These are phyloP conservation scores for Apiotrichum sp. DNA, from an alignment of 1,284 basidiomycete genomes.

Conservation along the genomic window DNA sequence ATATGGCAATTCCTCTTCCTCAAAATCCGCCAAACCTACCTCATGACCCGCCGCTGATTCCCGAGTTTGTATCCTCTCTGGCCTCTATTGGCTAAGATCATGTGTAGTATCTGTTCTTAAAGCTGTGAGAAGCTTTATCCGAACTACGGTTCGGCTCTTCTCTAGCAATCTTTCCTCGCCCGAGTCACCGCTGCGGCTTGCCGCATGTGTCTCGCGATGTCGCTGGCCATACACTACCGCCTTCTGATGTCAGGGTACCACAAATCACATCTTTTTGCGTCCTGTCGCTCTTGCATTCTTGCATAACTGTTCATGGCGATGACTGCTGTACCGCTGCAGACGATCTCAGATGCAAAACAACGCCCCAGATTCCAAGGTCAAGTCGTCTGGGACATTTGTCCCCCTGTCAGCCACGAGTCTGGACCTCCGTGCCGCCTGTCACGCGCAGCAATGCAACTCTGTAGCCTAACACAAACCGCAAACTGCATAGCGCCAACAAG, in stretches of 20 bases:
- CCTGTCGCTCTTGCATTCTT: no score
- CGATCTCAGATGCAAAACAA: no score
- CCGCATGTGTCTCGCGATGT: constrained; percentile 19
- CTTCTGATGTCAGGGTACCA: constrained; percentile 23
- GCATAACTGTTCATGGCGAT: no score
- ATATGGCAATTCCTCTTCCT: no score
- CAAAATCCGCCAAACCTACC: background rate
- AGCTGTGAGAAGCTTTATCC: constrained; percentile 39
- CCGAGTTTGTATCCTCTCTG: constrained; percentile 37
- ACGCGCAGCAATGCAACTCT: no score
- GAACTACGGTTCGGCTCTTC: constrained; percentile 33
- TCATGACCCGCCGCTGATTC: background rate
- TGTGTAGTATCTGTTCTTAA: constrained; percentile 49
- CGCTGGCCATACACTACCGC: constrained; percentile 23
- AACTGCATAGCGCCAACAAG: no score
- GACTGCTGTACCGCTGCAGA: no score
- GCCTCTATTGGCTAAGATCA: constrained; percentile 49
- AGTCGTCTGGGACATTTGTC: no score
- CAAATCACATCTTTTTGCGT: constrained; percentile 1
- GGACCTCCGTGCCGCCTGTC: no score
- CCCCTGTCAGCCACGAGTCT: no score
- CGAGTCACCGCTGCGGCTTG: constrained; percentile 21
- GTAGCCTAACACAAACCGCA: no score
- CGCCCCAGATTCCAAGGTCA: no score
- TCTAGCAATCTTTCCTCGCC: constrained; percentile 35